Percentiles rank a stretch among this genome's conserved stretches.
phyloP scores from a whole-genome alignment of 2,329 filamentous ascomycete genomes.

The Claviceps quebecensis region DNA sequence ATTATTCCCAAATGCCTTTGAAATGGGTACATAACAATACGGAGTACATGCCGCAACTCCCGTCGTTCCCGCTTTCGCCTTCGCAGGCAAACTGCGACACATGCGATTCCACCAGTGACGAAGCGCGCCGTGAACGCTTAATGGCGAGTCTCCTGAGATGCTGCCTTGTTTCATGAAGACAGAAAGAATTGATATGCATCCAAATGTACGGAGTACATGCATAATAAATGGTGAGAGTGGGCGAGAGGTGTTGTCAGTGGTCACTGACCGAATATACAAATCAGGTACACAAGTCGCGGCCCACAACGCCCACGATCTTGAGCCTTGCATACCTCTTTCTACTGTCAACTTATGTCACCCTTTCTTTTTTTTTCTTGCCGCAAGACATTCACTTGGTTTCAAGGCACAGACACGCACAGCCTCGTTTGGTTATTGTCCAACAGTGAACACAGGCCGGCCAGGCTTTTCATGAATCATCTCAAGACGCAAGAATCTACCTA shows the following conservation, averaged over 20 bases:
- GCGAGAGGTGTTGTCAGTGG: background rate
- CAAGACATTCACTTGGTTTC: background rate
- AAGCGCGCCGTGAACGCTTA: background rate
- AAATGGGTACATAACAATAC: background rate
- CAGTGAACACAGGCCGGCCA: background rate
- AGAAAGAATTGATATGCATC: background rate
- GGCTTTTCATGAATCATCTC: background rate
- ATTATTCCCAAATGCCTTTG: background rate
- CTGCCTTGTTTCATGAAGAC: too few relatives aligned
- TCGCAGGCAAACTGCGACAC: background rate
- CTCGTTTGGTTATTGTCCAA: background rate
- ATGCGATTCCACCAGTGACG: background rate
- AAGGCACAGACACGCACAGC: background rate
- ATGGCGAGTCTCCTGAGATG: background rate
- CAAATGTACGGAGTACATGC: background rate
- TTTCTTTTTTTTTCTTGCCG: background rate
- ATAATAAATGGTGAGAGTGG: background rate
- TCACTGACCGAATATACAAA: background rate
- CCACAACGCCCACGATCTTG: background rate
- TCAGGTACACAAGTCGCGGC: background rate
- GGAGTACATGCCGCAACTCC: background rate
- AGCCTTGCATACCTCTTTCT: background rate
- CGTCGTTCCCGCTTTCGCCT: conserved; percentile 1
- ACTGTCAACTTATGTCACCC: background rate
- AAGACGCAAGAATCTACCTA: background rate